Conservation (phyloP, 148 eudicot genomes). For the Rhododendron kiyosumense region DNA sequence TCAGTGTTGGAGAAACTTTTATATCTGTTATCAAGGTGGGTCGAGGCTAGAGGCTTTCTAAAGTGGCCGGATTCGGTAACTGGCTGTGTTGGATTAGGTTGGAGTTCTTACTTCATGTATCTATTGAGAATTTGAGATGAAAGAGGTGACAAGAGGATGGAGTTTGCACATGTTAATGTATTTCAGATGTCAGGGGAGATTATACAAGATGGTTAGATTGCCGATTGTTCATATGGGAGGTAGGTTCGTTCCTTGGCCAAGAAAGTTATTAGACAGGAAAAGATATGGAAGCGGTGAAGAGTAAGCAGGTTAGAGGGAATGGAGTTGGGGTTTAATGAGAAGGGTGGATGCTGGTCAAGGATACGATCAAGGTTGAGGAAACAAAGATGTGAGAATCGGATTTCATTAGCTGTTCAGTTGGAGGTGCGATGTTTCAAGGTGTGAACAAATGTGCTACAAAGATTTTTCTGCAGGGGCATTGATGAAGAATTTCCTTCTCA, state of each 20-base stretch:
- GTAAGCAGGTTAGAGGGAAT: neutral
- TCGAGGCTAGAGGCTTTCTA: neutral
- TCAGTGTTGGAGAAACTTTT: neutral
- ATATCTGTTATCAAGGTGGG: neutral
- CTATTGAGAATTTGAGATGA: neutral
- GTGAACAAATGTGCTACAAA: neutral
- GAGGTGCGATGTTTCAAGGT: neutral
- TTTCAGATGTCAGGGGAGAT: neutral
- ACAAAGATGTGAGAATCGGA: neutral
- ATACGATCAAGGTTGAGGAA: neutral
- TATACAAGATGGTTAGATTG: neutral
- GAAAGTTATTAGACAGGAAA: neutral
- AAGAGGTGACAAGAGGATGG: neutral
- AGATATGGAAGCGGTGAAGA: neutral
- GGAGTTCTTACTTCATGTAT: neutral
- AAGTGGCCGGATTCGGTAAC: neutral
- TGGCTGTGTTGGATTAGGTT: neutral
- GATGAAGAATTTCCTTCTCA: neutral
- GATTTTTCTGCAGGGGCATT: neutral
- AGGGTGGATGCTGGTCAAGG: neutral
- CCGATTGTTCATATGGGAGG: neutral
- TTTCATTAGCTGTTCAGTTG: neutral
- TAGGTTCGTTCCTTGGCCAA: neutral
- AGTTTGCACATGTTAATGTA: neutral
- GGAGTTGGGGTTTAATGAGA: neutral